Evolutionary conservation across 139 green algal species (phyloP), one percentile per base, ranked within the genome.

Genomic region (Chlamydomonas eustigma): DNA sequence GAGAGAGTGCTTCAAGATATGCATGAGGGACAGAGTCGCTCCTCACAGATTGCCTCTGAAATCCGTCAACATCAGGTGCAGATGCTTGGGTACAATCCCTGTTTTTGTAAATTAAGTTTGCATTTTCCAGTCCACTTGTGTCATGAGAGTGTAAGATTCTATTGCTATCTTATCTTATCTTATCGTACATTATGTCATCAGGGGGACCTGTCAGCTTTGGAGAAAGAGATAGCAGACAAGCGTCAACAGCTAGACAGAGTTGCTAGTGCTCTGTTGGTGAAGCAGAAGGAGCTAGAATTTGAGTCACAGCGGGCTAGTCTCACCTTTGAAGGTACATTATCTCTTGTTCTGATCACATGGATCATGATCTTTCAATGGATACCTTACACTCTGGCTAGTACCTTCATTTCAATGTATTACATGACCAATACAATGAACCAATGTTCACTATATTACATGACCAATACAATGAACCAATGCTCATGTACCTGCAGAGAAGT

Each of bases 201-300:
- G 39, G 37, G 71, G 64, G 64, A 75, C 39, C 51, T 83, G 44
- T 64, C 36, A 2, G 64, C 37, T 1, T 3, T 39, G 3, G 78
- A 83, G 32, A 65, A 64, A 30, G 64, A 37, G 33, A 33, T 78
- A 24, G 31, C 39, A 3, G 63, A 33, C 72, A 77, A 77, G 72
- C 50, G 72, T 1, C 51, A 68, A 34, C 72, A 77, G 72, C 51
- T 77, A 22, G 72, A 77, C 72, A 69, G 44, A 2, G 72, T 77
- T 34, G 72, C 72, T 51, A 58, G 51, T 18, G 36, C 51, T 34
- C 72, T 77, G 12, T 12, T 71, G 32, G 50, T 51, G 5, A 34
- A 44, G 12, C 72, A 68, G 50, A 39, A 44, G 6, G 72, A 77
- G 50, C 51, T 77, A 1, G 36, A 58, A 28, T 70, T 34, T 3